Percentiles rank a stretch among this genome's conserved stretches.
Evolutionary conservation across 1,139 yeast species (phyloP).

Genomic region (Trichomonascaceae sp.): DNA sequence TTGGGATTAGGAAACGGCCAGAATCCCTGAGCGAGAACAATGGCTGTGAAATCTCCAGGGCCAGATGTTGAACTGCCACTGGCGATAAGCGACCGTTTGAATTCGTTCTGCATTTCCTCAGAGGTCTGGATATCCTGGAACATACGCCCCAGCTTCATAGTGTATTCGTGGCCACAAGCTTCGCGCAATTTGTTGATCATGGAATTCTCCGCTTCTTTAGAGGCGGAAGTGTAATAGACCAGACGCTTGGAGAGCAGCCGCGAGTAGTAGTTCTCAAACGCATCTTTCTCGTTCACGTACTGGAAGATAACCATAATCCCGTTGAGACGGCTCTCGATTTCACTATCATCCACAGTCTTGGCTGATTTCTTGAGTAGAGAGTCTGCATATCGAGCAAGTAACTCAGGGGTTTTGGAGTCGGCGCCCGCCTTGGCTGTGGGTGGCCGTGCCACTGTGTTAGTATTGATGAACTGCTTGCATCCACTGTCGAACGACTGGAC

Average conservation of each 20-base stretch:
- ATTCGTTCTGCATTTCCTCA: conserved; percentile 56
- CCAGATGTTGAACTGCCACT: conserved; percentile 15
- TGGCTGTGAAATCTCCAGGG: conserved; percentile 43
- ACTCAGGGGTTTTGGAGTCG: conserved; percentile 69
- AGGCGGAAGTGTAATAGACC: conserved; percentile 71
- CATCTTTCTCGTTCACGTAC: conserved; percentile 86
- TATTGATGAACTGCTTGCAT: conserved; percentile 73
- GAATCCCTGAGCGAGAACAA: conserved; percentile 73
- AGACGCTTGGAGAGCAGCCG: conserved; percentile 80
- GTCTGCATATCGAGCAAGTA: conserved; percentile 83
- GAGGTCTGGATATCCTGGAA: conserved; percentile 89
- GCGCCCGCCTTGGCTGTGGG: conserved; percentile 25
- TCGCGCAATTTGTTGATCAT: conserved; percentile 80
- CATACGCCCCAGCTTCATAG: conserved; percentile 91
- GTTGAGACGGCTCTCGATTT: conserved; percentile 53
- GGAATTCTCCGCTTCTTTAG: conserved; percentile 74
- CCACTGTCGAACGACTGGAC: conserved; percentile 85
- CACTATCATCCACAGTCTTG: conserved; percentile 54
- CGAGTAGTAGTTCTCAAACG: conserved; percentile 88
- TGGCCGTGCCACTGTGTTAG: conserved; percentile 68
- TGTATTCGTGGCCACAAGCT: conserved; percentile 85
- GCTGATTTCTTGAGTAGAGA: conserved; percentile 63
- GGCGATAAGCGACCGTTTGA: conserved; percentile 33
- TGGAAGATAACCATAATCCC: conserved; percentile 81
- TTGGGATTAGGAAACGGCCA: conserved; percentile 65